Evolutionary conservation across 306 rosid genomes (phyloP), one percentile per base, ranked within the genome.

Genomic region (Arachis hypogaea): DNA sequence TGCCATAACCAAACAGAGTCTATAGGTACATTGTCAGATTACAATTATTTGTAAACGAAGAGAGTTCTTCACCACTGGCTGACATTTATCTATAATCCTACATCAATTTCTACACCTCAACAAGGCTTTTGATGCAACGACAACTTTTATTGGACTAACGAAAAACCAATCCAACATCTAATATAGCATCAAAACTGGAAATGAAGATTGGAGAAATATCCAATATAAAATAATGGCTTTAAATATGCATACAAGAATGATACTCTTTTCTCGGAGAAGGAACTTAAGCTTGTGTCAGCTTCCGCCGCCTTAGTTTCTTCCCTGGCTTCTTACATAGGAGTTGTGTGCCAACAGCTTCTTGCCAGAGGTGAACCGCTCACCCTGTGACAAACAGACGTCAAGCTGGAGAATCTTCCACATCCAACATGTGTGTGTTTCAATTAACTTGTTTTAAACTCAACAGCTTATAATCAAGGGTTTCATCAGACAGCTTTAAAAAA

Each of bases 301-400:
- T 36, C 52, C 33, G 22, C 69, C 63, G 66, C 68, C 72, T 92
- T 83, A 89, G 66, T 72, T 78, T 63, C 84, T 89, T 73, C 97
- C 96, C 5, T 77, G 93, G 83, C 89, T 86, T 91, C 84, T 82
- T 66, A 89, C 89, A 60, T 78, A 84, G 60, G 96, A 91, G 71
- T 78, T 90, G 73, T 77, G 84, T 44, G 78, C 85, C 58, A 85
- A 83, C 75, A 85, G 81, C 79, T 89, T 91, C 84, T 86, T 81
- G 78, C 83, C 76, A 52, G 85, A 83, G 73, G 82, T 55, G 49
- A 78, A 78, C 76, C 86, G 91, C 49, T 88, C 98, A 78, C 91
- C 98, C 98, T 94, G 89, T 54, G 62, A 82, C 56, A 49, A 71
- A 77, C 10, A 44, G 16, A 12, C 18, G 79, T 71, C 61, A 56